A percentile compares a stretch with the other conserved stretches of the same genome.
Conservation (phyloP, 169 alveolate species). For the Plasmodium vivax region DNA sequence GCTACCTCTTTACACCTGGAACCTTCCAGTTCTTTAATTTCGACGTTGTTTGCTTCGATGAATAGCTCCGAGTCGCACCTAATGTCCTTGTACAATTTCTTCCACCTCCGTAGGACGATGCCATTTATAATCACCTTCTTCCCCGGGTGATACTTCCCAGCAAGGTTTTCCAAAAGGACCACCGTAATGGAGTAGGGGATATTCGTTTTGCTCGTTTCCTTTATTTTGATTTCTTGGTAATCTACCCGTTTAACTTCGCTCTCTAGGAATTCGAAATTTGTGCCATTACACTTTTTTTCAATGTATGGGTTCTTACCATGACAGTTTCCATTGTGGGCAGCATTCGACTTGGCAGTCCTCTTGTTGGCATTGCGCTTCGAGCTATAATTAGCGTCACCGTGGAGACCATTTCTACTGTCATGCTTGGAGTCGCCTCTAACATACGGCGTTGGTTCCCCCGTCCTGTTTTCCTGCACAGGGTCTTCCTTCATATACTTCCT, state of each 20-base stretch:
- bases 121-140: conserved; percentile 79
- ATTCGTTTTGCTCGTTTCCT: conserved; percentile 61
- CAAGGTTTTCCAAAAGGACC: conserved; percentile 79
- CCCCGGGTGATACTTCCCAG: conserved; percentile 83
- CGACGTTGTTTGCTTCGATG: conserved; percentile 78
- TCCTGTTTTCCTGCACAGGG: neutral
- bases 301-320: conserved; percentile 22
- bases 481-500: neutral
- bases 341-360: neutral
- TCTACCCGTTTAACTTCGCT: conserved; percentile 74
- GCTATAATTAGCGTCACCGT: neutral
- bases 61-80: conserved; percentile 81
- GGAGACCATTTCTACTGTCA: neutral
- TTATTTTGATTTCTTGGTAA: conserved; percentile 78
- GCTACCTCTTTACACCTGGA: conserved; percentile 28
- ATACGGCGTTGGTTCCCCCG: neutral
- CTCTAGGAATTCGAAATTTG: conserved; percentile 68
- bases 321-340: neutral
- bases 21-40: conserved; percentile 52
- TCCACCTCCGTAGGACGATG: conserved; percentile 79
- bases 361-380: neutral
- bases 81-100: conserved; percentile 72
- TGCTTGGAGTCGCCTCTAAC: neutral
- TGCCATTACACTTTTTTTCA: conserved; percentile 62
- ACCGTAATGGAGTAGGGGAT: conserved; percentile 78